Conservation (phyloP, 179 eudicot genomes). For the Spergularia azorica region DNA sequence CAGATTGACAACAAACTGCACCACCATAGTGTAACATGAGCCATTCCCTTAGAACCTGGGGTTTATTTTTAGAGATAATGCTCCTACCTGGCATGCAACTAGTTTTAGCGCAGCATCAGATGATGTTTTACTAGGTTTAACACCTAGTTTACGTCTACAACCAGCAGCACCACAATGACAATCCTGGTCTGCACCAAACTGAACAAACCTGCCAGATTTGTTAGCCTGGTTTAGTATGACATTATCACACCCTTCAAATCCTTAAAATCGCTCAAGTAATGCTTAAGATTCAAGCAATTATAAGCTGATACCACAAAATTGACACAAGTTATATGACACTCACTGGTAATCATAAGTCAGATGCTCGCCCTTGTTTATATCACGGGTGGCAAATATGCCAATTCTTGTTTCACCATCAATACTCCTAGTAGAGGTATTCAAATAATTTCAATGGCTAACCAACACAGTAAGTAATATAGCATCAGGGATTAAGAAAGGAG, state of each 20-base stretch:
- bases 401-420: constrained; percentile 96
- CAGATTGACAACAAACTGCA: constrained; percentile 4
- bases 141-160: constrained; percentile 93
- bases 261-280: neutral
- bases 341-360: constrained; percentile 97
- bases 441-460: neutral
- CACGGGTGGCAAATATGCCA: constrained; percentile 91
- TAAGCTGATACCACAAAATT: neutral
- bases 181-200: constrained; percentile 99
- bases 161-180: constrained; percentile 90
- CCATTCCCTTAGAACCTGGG: constrained; percentile 38
- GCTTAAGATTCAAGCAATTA: constrained; percentile 1
- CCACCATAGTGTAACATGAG: constrained; percentile 36
- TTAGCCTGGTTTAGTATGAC: constrained; percentile 35
- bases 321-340: constrained; percentile 23
- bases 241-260: constrained; percentile 12
- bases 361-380: constrained; percentile 88
- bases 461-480: constrained; percentile 18
- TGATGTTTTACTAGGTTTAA: constrained; percentile 80
- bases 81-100: constrained; percentile 79
- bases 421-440: constrained; percentile 47
- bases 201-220: constrained; percentile 92
- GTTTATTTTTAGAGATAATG: constrained; percentile 48
- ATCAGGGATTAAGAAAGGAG: constrained; percentile 19
- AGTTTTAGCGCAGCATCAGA: constrained; percentile 81